These are phyloP conservation scores for Cenchrus americanus DNA, from an alignment of 176 grass and related monocot species.

Conservation along the genomic window DNA sequence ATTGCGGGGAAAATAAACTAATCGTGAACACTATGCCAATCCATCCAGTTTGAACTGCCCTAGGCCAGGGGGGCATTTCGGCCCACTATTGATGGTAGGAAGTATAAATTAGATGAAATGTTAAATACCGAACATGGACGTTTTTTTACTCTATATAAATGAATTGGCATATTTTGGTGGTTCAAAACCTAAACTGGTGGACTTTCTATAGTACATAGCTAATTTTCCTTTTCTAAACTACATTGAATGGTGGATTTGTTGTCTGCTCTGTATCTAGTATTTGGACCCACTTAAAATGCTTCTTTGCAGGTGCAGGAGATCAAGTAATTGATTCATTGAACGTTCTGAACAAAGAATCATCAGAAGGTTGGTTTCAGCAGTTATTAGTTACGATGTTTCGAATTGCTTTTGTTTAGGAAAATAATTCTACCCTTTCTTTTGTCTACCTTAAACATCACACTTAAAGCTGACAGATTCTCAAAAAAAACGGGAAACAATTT, in stretches of 20 bases:
- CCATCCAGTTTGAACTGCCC: not conserved
- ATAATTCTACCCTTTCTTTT: not conserved
- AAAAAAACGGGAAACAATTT: not conserved
- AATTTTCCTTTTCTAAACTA: not conserved
- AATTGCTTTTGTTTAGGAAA: not conserved
- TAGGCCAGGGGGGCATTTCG: not conserved
- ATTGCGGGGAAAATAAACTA: not conserved
- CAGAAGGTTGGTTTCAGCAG: not conserved
- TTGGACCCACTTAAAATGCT: not conserved
- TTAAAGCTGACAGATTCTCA: not conserved
- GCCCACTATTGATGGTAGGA: not conserved
- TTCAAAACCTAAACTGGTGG: not conserved
- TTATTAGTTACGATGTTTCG: not conserved
- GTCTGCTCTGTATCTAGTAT: not conserved
- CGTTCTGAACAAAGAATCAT: slow-evolving; percentile 3
- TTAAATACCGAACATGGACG: not conserved
- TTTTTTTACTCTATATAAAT: not conserved
- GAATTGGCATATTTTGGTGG: slow-evolving; percentile 5
- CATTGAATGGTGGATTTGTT: not conserved
- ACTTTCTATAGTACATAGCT: not conserved
- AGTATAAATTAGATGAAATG: not conserved
- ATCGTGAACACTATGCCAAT: too few species aligned
- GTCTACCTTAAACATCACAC: not conserved
- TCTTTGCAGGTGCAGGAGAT: slow-evolving; percentile 4
- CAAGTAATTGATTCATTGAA: slow-evolving; percentile 5